A percentile compares a stretch with the other conserved stretches of the same genome.
phyloP scores from a whole-genome alignment of 1,139 yeast genomes.

The Sugiyamaella novakii region DNA sequence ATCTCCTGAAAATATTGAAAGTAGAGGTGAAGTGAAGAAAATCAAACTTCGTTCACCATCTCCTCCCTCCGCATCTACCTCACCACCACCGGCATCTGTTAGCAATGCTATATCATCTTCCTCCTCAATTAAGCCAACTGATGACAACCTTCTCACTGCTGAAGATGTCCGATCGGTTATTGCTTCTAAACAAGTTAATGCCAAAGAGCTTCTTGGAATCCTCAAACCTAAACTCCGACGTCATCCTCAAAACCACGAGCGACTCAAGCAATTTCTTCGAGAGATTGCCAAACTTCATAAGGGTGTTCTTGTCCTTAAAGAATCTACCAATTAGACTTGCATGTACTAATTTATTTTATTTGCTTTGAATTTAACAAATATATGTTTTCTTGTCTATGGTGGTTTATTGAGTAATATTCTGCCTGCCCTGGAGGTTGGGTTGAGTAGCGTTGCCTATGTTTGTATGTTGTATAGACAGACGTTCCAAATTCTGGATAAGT shows the following conservation, averaged over 20 bases:
- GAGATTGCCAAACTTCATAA: conserved; percentile 68
- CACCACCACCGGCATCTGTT: conserved; percentile 18
- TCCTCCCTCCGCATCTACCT: conserved; percentile 34
- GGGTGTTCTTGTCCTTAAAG: conserved; percentile 65
- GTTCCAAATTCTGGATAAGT: too few relatives aligned
- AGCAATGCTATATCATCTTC: conserved; percentile 22
- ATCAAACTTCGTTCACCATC: conserved; percentile 43
- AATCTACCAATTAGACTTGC: conserved; percentile 26
- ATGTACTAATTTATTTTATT: not conserved
- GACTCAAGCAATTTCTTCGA: conserved; percentile 68
- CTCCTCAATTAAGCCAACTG: conserved; percentile 30
- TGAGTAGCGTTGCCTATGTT: too few relatives aligned
- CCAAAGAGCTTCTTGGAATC: conserved; percentile 63
- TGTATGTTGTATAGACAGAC: too few relatives aligned
- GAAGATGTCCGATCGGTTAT: conserved; percentile 71
- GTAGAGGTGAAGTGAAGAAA: conserved; percentile 44
- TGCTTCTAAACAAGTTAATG: conserved; percentile 61
- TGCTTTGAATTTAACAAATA: too few relatives aligned
- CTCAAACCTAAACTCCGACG: conserved; percentile 65
- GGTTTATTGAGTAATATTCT: too few relatives aligned
- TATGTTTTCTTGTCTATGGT: too few relatives aligned
- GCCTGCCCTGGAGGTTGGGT: too few relatives aligned
- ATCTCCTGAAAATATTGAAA: conserved; percentile 28
- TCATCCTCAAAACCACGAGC: conserved; percentile 68
- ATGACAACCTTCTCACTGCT: conserved; percentile 55